Percentiles rank a stretch among this genome's conserved stretches.
These are phyloP conservation scores for Fraxinus platypoda DNA, from an alignment of 305 asterid species.

Conservation along the genomic window DNA sequence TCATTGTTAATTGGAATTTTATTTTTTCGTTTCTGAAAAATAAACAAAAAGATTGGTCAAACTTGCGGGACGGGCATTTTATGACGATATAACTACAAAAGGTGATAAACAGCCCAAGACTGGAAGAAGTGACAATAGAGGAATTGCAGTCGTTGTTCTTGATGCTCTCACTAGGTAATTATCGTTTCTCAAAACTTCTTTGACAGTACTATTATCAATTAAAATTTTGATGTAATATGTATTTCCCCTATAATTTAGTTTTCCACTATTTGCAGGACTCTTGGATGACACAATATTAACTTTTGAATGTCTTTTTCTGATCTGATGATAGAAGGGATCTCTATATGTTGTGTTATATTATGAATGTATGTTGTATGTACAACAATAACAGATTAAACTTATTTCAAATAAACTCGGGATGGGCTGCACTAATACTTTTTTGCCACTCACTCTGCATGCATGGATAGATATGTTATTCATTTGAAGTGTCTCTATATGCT, in stretches of 20 bases:
- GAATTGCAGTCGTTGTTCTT: slow-evolving; percentile 82
- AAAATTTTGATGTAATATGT: neutral
- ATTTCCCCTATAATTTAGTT: neutral
- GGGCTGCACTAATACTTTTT: neutral
- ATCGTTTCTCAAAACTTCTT: neutral
- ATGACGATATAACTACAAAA: slow-evolving; percentile 69
- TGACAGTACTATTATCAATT: neutral
- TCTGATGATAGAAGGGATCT: neutral
- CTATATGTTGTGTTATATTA: neutral
- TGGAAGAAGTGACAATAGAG: slow-evolving; percentile 86
- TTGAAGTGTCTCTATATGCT: neutral
- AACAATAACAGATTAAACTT: neutral
- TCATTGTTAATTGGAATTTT: slow-evolving; percentile 1
- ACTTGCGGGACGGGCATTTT: slow-evolving; percentile 89
- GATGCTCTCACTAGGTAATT: slow-evolving; percentile 87
- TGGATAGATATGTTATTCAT: neutral
- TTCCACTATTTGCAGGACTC: neutral
- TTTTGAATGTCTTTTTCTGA: neutral
- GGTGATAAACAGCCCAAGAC: slow-evolving; percentile 79
- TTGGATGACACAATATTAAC: neutral
- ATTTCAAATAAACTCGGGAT: neutral
- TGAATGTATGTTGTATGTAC: neutral
- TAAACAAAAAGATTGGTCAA: slow-evolving; percentile 66
- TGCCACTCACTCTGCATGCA: neutral
- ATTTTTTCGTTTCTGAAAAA: neutral